Evolutionary conservation across 345 rosid species (phyloP).

Genomic region (Syzygium aromaticum): DNA sequence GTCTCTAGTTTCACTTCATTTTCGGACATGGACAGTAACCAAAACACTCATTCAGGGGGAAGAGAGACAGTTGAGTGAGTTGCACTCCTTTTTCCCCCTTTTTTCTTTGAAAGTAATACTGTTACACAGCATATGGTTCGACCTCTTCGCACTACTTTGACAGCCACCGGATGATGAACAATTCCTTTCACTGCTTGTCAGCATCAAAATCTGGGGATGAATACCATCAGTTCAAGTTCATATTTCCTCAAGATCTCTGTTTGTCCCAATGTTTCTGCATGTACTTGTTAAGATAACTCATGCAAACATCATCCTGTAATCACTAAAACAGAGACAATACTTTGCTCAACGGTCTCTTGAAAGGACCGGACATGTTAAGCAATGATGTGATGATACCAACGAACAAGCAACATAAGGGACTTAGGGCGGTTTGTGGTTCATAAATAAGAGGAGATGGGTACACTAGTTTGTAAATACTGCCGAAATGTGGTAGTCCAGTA

Average conservation of each 20-base stretch:
- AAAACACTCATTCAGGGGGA: neutral
- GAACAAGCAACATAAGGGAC: neutral
- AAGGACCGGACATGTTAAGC: too few species aligned
- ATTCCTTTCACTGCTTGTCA: neutral
- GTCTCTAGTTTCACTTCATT: neutral
- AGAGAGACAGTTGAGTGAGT: neutral
- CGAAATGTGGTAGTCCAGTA: neutral
- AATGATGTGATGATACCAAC: neutral
- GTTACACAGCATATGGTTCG: too few species aligned
- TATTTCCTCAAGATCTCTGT: neutral
- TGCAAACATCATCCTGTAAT: neutral
- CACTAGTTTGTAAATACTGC: neutral
- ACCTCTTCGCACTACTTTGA: neutral
- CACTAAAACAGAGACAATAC: neutral
- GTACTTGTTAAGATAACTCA: neutral
- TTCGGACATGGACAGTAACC: neutral
- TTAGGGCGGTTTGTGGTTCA: neutral
- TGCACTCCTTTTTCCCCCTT: too few species aligned
- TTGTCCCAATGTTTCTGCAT: neutral
- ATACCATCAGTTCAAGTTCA: neutral
- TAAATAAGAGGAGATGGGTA: neutral
- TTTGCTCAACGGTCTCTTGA: neutral
- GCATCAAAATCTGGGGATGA: neutral
- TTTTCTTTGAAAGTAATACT: too few species aligned
- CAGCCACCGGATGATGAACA: neutral